phyloP scores from a whole-genome alignment of 257 asterid species.

The Rehmannia glutinosa region DNA sequence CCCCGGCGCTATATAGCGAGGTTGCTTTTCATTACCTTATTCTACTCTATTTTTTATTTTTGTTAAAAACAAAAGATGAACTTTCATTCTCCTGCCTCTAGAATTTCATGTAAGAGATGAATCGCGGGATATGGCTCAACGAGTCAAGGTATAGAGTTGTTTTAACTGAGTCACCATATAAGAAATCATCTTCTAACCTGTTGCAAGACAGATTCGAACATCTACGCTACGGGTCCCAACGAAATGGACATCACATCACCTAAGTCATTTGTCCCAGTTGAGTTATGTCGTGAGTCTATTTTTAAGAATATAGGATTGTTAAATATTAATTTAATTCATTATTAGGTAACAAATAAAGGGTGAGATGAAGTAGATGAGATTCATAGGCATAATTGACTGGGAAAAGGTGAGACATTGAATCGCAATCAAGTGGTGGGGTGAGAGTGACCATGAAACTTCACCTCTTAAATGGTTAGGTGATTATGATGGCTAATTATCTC shows the following conservation, averaged over 20 bases:
- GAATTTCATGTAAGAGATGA: too few relatives aligned
- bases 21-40: neutral
- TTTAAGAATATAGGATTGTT: neutral
- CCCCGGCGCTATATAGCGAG: slow-evolving; percentile 21
- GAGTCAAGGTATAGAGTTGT: too few relatives aligned
- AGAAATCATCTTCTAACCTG: too few relatives aligned
- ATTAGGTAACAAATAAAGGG: slow-evolving; percentile 4
- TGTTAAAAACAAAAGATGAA: too few relatives aligned
- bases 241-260: too few relatives aligned
- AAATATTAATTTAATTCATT: slow-evolving; percentile 16
- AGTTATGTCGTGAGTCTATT: neutral
- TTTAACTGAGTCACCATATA: too few relatives aligned
- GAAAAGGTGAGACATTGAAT: slow-evolving; percentile 38
- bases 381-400: slow-evolving; percentile 36
- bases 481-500: slow-evolving; percentile 22
- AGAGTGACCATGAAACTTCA: slow-evolving; percentile 36
- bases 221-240: too few relatives aligned
- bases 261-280: too few relatives aligned
- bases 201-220: too few relatives aligned
- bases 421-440: slow-evolving; percentile 38
- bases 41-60: neutral
- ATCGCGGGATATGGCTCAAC: too few relatives aligned
- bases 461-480: slow-evolving; percentile 24
- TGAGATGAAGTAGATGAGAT: slow-evolving; percentile 27
- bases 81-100: too few relatives aligned